Conservation (phyloP, 1,139 yeast genomes). For the Suhomyces panamericanus region DNA sequence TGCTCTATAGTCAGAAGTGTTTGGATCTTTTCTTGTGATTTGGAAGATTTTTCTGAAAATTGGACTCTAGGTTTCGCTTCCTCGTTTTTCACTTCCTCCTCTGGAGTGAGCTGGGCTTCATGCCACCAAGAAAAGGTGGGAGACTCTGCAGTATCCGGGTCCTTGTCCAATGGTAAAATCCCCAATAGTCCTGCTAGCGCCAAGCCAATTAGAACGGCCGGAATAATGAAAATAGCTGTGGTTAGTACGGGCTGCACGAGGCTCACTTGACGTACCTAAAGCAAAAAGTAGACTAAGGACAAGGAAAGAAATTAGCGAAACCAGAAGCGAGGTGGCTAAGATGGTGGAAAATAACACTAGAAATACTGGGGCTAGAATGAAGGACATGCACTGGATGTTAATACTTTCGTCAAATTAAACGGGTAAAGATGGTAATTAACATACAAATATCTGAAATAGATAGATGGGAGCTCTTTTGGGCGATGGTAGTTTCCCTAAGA, state of each 20-base stretch:
- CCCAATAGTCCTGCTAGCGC: not conserved
- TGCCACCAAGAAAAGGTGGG: not conserved
- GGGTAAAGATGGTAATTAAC: not conserved
- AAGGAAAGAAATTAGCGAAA: not conserved
- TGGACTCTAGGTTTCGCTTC: too few relatives aligned
- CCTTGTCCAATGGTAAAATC: not conserved
- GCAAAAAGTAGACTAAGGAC: not conserved
- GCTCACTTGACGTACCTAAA: not conserved
- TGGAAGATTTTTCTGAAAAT: too few relatives aligned
- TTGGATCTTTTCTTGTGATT: too few relatives aligned
- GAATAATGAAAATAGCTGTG: not conserved
- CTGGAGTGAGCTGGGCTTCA: not conserved
- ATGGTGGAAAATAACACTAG: not conserved
- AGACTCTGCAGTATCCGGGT: not conserved
- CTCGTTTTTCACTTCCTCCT: too few relatives aligned
- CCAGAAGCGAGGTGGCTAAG: constrained; percentile 1
- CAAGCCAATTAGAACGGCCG: not conserved
- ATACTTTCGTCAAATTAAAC: not conserved
- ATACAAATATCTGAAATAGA: not conserved
- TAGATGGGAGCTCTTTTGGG: not conserved
- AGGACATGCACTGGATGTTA: not conserved
- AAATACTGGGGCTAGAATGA: not conserved
- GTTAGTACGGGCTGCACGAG: constrained; percentile 1
- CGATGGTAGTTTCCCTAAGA: not conserved
- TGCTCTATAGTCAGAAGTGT: too few relatives aligned